Base-by-base conservation (phyloP, 441 rosid species). In the Erysimum cheiri region DNA sequence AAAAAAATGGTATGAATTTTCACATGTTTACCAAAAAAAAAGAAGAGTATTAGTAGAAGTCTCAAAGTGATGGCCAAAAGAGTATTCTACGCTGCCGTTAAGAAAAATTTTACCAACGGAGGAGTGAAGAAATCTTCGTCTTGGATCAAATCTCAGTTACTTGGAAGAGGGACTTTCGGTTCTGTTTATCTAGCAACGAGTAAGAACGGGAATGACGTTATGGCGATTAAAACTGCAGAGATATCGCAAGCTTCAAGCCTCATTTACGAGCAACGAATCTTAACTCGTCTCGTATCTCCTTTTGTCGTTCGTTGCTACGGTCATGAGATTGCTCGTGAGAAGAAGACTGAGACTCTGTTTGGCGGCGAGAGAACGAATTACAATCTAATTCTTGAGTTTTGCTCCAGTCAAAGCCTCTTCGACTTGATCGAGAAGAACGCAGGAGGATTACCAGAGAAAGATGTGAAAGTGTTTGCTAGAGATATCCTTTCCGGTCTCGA, bases 271-370 rank as follows among this genome's bases (percentile, higher is more conserved):
- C 9, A 36, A 36, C 9, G 13, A 10, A 36, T 36, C 11, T 36
- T 36, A 36, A 36, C 40, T 0, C 52, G 49, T 47, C 15, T 70
- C 2, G 1, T 9, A 4, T 48, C 41, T 59, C 67, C 50, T 0
- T 70, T 36, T 26, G 3, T 70, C 0, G 33, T 70, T 29, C 22
- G 50, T 39, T 70, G 66, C 41, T 60, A 28, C 40, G 67, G 60
- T 2, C 11, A 48, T 0, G 73, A 58, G 31, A 60, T 70, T 8
- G 47, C 49, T 1, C 7, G 15, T 5, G 67, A 61, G 3, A 22
- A 22, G 24, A 22, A 22, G 24, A 22, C 24, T 22, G 22, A 10
- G 0, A 14, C 8, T 28, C 6, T 22, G 15, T 12, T 19, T 1
- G 62, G 46, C 1, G 17, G 17, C 3, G 11, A 8, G 28, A 32